phyloP scores from a whole-genome alignment of 73 alveolate genomes.

The Paramecium sonneborni region DNA sequence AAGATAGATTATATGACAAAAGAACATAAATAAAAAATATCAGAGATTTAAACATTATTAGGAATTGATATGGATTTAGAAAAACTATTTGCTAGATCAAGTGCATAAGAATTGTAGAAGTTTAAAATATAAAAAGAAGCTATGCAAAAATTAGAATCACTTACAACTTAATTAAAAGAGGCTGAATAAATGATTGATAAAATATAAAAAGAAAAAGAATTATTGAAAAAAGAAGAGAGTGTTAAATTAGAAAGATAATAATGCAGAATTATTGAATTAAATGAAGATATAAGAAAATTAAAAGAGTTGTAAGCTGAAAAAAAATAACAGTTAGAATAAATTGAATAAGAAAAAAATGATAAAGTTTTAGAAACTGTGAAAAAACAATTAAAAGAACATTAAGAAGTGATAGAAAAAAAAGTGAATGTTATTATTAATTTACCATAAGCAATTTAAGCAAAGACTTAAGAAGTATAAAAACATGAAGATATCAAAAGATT shows the following conservation, averaged over 20 bases:
- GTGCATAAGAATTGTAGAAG: constrained; percentile 48
- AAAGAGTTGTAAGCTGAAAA: neutral
- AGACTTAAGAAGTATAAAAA: constrained; percentile 54
- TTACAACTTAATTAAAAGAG: constrained; percentile 3
- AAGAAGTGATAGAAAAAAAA: constrained; percentile 51
- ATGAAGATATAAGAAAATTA: constrained; percentile 10
- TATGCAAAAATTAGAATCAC: constrained; percentile 14
- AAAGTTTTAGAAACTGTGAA: constrained; percentile 25
- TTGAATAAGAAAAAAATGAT: constrained; percentile 38
- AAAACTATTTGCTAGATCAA: constrained; percentile 25
- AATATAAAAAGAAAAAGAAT: constrained; percentile 14
- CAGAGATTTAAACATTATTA: constrained; percentile 53
- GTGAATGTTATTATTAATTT: constrained; percentile 51
- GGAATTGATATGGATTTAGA: constrained; percentile 63
- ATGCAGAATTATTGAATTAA: constrained; percentile 33
- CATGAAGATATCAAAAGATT: constrained; percentile 59
- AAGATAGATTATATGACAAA: constrained; percentile 49
- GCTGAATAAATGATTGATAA: constrained; percentile 54
- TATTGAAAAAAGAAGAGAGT: neutral
- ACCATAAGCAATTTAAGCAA: constrained; percentile 44
- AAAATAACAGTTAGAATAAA: neutral
- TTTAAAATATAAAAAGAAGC: constrained; percentile 61
- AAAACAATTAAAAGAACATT: constrained; percentile 22
- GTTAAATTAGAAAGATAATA: constrained; percentile 5
- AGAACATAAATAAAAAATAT: constrained; percentile 53